These are phyloP conservation scores for Calophaca sinica DNA, from an alignment of 306 rosid genomes.

Conservation along the genomic window DNA sequence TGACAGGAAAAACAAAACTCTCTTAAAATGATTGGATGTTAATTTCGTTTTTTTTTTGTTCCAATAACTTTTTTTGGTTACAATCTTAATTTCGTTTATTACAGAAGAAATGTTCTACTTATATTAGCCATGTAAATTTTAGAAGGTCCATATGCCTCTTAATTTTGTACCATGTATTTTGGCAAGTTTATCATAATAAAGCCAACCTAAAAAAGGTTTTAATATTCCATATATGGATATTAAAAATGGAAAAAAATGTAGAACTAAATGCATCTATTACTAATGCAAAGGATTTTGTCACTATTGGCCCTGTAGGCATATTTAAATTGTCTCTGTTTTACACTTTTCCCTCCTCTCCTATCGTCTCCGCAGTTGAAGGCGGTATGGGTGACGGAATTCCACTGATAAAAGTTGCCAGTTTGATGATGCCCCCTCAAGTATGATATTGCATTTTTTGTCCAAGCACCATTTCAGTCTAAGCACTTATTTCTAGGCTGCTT, in stretches of 20 bases:
- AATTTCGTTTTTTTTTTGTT: too few species aligned
- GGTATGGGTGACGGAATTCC: too few species aligned
- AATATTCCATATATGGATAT: conserved; percentile 9
- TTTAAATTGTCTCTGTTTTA: too few species aligned
- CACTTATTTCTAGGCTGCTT: conserved; percentile 34
- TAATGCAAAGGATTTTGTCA: conserved; percentile 24
- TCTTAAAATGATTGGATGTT: background rate
- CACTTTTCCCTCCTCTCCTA: too few species aligned
- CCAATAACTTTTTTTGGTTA: too few species aligned
- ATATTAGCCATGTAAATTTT: background rate
- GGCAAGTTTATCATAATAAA: background rate
- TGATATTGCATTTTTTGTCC: conserved; percentile 36
- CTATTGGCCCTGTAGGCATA: background rate
- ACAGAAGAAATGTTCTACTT: conserved; percentile 21
- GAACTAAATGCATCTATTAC: conserved; percentile 9
- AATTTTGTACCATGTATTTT: conserved; percentile 22
- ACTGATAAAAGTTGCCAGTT: conserved; percentile 5
- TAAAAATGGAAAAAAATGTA: background rate
- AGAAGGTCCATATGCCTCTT: conserved; percentile 6
- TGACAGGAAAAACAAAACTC: background rate
- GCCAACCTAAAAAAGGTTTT: conserved; percentile 9
- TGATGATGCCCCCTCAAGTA: conserved; percentile 15
- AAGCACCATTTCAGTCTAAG: conserved; percentile 1
- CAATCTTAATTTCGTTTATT: conserved; percentile 22
- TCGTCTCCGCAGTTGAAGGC: too few species aligned